Percentiles rank a stretch among this genome's conserved stretches.
phyloP scores from a whole-genome alignment of 163 green algal genomes.

The Scenedesmus sp. region DNA sequence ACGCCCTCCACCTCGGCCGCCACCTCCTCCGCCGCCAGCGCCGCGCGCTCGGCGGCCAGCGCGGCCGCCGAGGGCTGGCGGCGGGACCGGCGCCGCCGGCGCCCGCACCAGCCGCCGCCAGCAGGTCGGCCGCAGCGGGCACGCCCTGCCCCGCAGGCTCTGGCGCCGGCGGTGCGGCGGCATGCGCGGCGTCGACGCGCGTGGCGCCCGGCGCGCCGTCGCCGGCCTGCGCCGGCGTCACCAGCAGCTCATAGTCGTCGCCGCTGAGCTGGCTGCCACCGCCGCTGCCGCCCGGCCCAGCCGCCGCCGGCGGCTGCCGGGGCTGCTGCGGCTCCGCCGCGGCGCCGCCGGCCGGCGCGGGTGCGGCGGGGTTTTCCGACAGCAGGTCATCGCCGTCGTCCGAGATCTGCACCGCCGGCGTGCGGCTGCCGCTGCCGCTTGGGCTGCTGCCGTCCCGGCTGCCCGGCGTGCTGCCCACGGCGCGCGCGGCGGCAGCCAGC shows the following conservation, averaged over 20 bases:
- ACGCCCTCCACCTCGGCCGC: not conserved
- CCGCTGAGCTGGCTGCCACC: conserved; percentile 15
- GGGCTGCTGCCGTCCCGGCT: not conserved
- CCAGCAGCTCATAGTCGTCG: conserved; percentile 31
- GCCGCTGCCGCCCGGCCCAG: not conserved
- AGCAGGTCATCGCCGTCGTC: conserved; percentile 17
- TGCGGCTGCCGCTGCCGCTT: conserved; percentile 6
- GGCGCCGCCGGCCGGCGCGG: not conserved
- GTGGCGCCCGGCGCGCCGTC: not conserved
- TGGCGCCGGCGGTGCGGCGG: not conserved
- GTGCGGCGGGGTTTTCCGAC: not conserved
- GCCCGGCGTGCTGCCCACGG: no score
- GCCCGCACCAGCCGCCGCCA: not conserved
- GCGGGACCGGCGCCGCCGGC: not conserved
- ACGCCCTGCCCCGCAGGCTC: not conserved
- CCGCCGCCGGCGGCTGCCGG: not conserved
- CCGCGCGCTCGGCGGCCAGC: not conserved
- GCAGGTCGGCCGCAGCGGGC: not conserved
- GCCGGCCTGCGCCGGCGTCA: not conserved
- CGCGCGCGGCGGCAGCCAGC: no score
- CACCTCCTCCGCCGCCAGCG: conserved; percentile 4
- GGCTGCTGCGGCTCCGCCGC: conserved; percentile 12
- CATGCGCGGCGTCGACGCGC: not conserved
- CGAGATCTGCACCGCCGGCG: not conserved
- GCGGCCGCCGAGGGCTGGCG: not conserved